Percentiles rank a stretch among this genome's conserved stretches.
Conservation (phyloP, 495 filamentous ascomycete species). For the Aspergillus homomorphus region DNA sequence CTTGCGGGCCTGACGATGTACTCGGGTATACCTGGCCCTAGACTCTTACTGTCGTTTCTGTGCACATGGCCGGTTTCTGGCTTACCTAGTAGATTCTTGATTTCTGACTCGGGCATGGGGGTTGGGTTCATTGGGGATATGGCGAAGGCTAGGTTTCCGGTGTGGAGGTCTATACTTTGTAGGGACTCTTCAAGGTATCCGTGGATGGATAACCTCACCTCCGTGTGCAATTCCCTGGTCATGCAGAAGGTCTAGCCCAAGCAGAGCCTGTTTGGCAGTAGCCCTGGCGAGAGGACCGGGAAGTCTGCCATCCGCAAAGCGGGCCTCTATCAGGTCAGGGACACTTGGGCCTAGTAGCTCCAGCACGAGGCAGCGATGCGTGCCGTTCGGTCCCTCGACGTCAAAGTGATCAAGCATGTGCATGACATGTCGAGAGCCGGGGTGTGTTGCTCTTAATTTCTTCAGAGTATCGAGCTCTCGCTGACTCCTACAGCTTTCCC, state of each 20-base stretch:
- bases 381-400: conserved; percentile 42
- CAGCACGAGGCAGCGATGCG: conserved; percentile 45
- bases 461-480: conserved; percentile 29
- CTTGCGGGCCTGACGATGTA: conserved; percentile 34
- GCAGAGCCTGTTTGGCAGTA: conserved; percentile 41
- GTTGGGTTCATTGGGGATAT: conserved; percentile 22
- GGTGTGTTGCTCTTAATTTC: conserved; percentile 20
- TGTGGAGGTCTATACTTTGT: conserved; percentile 39
- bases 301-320: conserved; percentile 33
- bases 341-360: conserved; percentile 44
- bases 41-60: conserved; percentile 30
- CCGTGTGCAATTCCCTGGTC: conserved; percentile 41
- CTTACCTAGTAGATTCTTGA: conserved; percentile 34
- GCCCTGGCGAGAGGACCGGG: conserved; percentile 40
- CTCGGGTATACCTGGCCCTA: conserved; percentile 31
- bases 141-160: conserved; percentile 46
- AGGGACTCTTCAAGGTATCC: conserved; percentile 10
- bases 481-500: conserved; percentile 13
- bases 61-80: conserved; percentile 35
- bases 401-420: conserved; percentile 40
- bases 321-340: conserved; percentile 24
- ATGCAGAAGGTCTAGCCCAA: conserved; percentile 42
- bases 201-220: conserved; percentile 27
- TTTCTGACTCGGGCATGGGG: conserved; percentile 25
- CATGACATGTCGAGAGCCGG: conserved; percentile 25